Conservation (phyloP, 495 filamentous ascomycete genomes). For the Corynascus novoguineensis region DNA sequence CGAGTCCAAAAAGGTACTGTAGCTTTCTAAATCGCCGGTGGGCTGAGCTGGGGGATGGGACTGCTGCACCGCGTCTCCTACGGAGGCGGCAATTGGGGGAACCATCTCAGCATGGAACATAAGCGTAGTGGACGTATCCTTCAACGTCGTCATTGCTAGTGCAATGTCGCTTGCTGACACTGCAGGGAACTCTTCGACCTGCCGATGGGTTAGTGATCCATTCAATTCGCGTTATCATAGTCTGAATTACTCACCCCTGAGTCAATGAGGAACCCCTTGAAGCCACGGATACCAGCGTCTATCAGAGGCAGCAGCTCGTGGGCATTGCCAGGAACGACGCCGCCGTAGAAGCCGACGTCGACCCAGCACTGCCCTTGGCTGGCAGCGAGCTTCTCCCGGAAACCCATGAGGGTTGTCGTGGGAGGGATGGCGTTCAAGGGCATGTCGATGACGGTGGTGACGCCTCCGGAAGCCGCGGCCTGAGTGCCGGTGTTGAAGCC, state of each 20-base stretch:
- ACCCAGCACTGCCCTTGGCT: conserved; percentile 93
- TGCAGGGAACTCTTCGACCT: conserved; percentile 95
- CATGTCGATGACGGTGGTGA: conserved; percentile 99
- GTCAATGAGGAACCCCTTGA: conserved; percentile 97
- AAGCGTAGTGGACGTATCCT: conserved; percentile 70
- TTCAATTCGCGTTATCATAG: too few species aligned
- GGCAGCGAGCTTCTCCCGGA: conserved; percentile 80
- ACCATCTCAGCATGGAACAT: conserved; percentile 99
- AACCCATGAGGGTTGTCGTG: conserved; percentile 78
- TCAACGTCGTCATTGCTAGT: conserved; percentile 71
- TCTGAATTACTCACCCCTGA: conserved; percentile 64
- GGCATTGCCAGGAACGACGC: conserved; percentile 86
- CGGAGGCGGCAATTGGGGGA: conserved; percentile 75
- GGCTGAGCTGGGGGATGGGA: conserved; percentile 70
- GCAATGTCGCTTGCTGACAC: conserved; percentile 74
- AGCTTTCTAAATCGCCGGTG: conserved; percentile 68
- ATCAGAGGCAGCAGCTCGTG: conserved; percentile 75
- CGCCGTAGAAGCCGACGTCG: conserved; percentile 97
- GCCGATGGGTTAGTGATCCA: conserved; percentile 13
- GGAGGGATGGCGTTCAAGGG: conserved; percentile 95
- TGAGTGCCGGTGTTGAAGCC: conserved; percentile 91
- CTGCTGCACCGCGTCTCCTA: conserved; percentile 69
- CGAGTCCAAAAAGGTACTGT: conserved; percentile 88
- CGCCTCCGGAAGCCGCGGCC: conserved; percentile 91
- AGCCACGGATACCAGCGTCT: conserved; percentile 79